A percentile compares a stretch with the other conserved stretches of the same genome.
phyloP scores from a whole-genome alignment of 345 rosid genomes.

The Populus tremula region DNA sequence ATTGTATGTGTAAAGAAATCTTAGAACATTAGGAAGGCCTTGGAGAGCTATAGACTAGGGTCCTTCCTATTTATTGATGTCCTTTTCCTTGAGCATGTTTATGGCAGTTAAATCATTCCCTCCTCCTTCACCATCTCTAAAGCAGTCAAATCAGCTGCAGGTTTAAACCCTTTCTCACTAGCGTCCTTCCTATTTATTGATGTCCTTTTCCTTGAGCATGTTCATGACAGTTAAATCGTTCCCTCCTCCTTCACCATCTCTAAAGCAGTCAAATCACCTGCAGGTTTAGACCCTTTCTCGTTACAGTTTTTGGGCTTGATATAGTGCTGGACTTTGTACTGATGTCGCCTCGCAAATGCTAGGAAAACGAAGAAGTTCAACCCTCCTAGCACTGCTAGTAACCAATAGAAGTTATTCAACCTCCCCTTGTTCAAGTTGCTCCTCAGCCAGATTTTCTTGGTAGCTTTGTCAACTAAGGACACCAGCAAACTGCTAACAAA shows the following conservation, averaged over 20 bases:
- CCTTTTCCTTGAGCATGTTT: not conserved
- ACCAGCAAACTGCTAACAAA: constrained; percentile 78
- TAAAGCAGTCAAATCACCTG: constrained; percentile 13
- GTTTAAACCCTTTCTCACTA: constrained; percentile 32
- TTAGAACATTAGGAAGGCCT: not conserved
- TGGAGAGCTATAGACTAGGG: constrained; percentile 5
- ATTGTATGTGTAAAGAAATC: not conserved
- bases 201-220: not conserved
- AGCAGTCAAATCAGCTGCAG: constrained; percentile 12
- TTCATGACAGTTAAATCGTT: not conserved
- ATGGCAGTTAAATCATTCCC: not conserved
- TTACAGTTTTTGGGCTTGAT: constrained; percentile 13
- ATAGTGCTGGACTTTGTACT: constrained; percentile 52
- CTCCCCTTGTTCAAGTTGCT: constrained; percentile 59
- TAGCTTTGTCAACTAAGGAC: constrained; percentile 55
- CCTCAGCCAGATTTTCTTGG: constrained; percentile 62
- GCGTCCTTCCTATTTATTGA: too few species aligned
- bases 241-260: constrained; percentile 22
- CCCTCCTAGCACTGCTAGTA: constrained; percentile 63
- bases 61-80: not conserved
- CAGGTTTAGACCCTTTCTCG: constrained; percentile 33
- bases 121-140: constrained; percentile 23
- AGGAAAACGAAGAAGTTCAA: constrained; percentile 64
- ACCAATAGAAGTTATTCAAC: constrained; percentile 71
- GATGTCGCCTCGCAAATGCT: constrained; percentile 53